Conservation (phyloP, 495 filamentous ascomycete genomes). For the Penicillium arizonense region DNA sequence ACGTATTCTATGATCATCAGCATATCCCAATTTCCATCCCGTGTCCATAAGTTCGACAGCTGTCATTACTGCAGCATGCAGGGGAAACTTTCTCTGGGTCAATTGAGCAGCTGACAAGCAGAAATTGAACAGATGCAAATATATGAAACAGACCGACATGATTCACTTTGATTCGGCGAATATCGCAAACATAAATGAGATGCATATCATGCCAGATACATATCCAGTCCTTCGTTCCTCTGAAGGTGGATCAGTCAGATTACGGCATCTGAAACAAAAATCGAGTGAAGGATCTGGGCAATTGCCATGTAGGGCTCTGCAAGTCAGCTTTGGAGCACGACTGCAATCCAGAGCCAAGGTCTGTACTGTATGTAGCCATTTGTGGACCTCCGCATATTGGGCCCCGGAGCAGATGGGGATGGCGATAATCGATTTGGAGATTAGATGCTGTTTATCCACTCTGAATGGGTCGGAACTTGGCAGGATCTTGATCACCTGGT, state of each 20-base stretch:
- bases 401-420: not conserved
- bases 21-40: conserved; percentile 1
- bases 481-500: not conserved
- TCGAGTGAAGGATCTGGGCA: not conserved
- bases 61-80: conserved; percentile 3
- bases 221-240: not conserved
- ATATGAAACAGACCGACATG: not conserved
- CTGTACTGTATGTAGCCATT: no score
- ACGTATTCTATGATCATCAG: not conserved
- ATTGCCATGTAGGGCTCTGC: not conserved
- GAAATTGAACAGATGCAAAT: not conserved
- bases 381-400: not conserved
- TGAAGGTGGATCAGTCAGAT: not conserved
- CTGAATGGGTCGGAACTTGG: not conserved
- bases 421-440: not conserved
- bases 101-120: not conserved
- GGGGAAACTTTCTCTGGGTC: not conserved
- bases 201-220: not conserved
- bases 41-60: not conserved
- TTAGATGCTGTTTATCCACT: not conserved
- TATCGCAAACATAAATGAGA: not conserved
- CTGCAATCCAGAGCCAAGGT: not conserved
- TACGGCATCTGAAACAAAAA: not conserved
- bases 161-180: not conserved
- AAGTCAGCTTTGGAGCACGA: not conserved